Evolutionary conservation across 495 filamentous ascomycete species (phyloP).

Genomic region (Aspergillus ostianus): DNA sequence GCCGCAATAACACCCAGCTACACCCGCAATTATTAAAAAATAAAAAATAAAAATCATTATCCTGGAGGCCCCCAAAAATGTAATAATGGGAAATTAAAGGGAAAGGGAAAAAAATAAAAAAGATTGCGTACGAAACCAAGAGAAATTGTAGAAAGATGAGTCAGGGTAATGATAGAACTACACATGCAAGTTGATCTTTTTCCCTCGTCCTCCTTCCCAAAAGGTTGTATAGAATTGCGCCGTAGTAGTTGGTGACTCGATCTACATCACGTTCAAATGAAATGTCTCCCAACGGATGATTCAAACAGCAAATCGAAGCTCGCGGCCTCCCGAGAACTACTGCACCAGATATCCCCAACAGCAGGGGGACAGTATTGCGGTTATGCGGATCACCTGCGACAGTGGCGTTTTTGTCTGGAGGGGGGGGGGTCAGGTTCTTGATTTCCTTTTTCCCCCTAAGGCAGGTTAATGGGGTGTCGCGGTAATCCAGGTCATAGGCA

Average conservation of each 20-base stretch:
- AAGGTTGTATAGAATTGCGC: constrained; percentile 9
- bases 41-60: constrained; percentile 11
- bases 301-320: constrained; percentile 14
- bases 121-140: constrained; percentile 10
- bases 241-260: constrained; percentile 26
- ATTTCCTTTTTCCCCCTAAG: constrained; percentile 14
- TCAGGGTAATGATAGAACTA: constrained; percentile 17
- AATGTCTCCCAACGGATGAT: constrained; percentile 16
- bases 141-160: constrained; percentile 15
- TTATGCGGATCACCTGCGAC: constrained; percentile 34
- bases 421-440: constrained; percentile 21
- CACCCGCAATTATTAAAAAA: constrained; percentile 9
- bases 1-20: constrained; percentile 23
- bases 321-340: constrained; percentile 11
- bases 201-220: constrained; percentile 12
- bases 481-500: constrained; percentile 16
- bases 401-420: constrained; percentile 13
- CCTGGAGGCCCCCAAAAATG: constrained; percentile 9
- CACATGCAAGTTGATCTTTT: constrained; percentile 18
- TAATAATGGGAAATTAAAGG: constrained; percentile 8
- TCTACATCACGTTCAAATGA: constrained; percentile 22
- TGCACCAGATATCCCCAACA: constrained; percentile 26
- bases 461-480: not conserved
- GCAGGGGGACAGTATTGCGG: constrained; percentile 24
- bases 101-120: constrained; percentile 14